These are phyloP conservation scores for Tripterygium wilfordii DNA, from an alignment of 177 flowering plant species.

Conservation along the genomic window DNA sequence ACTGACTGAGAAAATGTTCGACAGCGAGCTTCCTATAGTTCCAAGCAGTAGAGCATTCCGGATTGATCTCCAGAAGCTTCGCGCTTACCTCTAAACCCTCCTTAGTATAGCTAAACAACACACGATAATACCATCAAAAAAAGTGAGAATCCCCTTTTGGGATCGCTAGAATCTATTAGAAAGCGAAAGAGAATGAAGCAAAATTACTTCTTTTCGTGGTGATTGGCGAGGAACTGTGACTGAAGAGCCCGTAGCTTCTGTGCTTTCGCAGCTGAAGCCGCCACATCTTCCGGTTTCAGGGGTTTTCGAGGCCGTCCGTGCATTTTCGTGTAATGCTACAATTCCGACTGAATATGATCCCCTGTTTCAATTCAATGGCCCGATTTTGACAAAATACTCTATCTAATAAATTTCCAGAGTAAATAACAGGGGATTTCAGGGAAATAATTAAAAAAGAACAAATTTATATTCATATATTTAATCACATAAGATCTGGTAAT, in stretches of 20 bases:
- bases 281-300: conserved; percentile 44
- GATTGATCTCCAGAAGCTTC: conserved; percentile 70
- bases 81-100: conserved; percentile 68
- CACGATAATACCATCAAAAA: background rate
- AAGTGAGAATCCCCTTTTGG: background rate
- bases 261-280: conserved; percentile 55
- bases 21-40: conserved; percentile 83
- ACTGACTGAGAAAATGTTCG: conserved; percentile 28
- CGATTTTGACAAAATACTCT: no score
- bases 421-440: no score
- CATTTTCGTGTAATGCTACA: conserved; percentile 54
- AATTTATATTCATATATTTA: no score
- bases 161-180: background rate
- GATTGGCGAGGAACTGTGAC: conserved; percentile 59
- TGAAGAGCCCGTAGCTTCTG: conserved; percentile 61
- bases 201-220: conserved; percentile 54
- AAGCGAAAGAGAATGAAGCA: background rate
- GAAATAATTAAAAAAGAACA: no score
- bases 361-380: no score
- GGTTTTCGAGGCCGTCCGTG: conserved; percentile 82
- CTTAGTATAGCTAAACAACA: conserved; percentile 48
- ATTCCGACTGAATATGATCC: no score
- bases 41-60: conserved; percentile 84
- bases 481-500: no score
- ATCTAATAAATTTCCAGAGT: no score